phyloP scores from a whole-genome alignment of 495 filamentous ascomycete genomes.

The Aspergillus ostianus region DNA sequence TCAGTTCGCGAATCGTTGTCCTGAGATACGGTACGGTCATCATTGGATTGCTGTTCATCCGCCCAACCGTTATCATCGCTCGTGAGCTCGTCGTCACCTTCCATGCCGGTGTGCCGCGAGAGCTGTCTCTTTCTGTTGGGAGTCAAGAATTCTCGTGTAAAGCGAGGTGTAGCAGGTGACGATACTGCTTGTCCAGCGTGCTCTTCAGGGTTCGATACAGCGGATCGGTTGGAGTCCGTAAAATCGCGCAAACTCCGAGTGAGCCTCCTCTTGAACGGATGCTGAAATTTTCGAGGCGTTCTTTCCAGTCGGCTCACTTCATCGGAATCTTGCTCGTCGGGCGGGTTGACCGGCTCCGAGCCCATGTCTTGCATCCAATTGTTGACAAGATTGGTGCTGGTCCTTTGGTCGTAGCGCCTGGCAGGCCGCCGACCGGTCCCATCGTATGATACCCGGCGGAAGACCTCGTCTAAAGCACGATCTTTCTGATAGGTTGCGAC shows the following conservation, averaged over 20 bases:
- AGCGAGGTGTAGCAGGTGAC: constrained; percentile 31
- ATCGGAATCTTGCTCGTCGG: constrained; percentile 59
- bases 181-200: constrained; percentile 29
- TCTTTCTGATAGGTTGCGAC: constrained; percentile 85
- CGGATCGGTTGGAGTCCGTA: constrained; percentile 50
- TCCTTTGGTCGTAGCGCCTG: constrained; percentile 55
- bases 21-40: constrained; percentile 36
- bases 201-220: constrained; percentile 60
- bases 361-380: constrained; percentile 81
- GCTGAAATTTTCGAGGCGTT: constrained; percentile 30
- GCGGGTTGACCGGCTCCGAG: constrained; percentile 61
- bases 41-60: constrained; percentile 26
- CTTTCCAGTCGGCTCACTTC: constrained; percentile 58
- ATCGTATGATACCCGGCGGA: constrained; percentile 59
- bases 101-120: constrained; percentile 67
- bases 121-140: constrained; percentile 33
- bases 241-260: constrained; percentile 44
- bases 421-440: constrained; percentile 44
- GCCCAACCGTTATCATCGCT: constrained; percentile 64
- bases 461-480: constrained; percentile 87
- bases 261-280: constrained; percentile 32
- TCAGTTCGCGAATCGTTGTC: constrained; percentile 7
- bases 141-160: constrained; percentile 23
- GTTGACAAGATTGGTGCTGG: constrained; percentile 72
- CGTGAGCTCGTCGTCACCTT: constrained; percentile 89